Evolutionary conservation across 495 filamentous ascomycete genomes (phyloP).

Genomic region (Penicillium steckii): DNA sequence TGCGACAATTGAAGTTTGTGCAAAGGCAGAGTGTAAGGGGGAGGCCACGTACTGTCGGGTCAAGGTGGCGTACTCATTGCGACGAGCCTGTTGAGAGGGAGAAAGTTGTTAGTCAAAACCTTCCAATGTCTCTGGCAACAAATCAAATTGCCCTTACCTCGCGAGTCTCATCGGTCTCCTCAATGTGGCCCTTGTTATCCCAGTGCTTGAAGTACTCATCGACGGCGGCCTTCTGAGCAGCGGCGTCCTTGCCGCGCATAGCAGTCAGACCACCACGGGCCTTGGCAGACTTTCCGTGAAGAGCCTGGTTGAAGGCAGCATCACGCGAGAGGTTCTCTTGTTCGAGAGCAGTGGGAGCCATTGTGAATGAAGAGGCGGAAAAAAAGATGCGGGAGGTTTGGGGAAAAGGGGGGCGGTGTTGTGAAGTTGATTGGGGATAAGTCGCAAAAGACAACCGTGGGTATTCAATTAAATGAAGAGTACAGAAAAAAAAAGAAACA

Average conservation of each 20-base stretch:
- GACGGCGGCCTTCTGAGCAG: constrained; percentile 82
- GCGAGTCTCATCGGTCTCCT: constrained; percentile 79
- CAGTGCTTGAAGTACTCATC: constrained; percentile 99
- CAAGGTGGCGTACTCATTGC: constrained; percentile 88
- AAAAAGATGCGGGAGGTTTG: constrained; percentile 20
- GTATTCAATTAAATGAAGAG: constrained; percentile 8
- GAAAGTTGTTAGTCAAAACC: neutral
- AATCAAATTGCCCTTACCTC: constrained; percentile 51
- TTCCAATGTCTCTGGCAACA: neutral
- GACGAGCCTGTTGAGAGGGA: constrained; percentile 59
- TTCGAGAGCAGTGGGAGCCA: constrained; percentile 76
- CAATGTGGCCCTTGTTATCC: constrained; percentile 81
- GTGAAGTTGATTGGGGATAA: constrained; percentile 4
- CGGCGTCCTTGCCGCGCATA: constrained; percentile 80
- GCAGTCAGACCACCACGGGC: constrained; percentile 72
- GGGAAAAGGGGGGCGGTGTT: constrained; percentile 8
- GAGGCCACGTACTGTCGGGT: constrained; percentile 76
- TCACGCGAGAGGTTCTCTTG: constrained; percentile 83
- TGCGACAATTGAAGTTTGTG: neutral
- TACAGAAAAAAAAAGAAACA: constrained; percentile 11
- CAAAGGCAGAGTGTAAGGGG: neutral
- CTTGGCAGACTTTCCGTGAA: constrained; percentile 83
- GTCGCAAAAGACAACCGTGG: constrained; percentile 9
- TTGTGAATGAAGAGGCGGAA: constrained; percentile 41
- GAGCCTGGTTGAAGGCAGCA: constrained; percentile 86